Conservation (phyloP, 805 yeast genomes). For the Spathaspora sp. region DNA sequence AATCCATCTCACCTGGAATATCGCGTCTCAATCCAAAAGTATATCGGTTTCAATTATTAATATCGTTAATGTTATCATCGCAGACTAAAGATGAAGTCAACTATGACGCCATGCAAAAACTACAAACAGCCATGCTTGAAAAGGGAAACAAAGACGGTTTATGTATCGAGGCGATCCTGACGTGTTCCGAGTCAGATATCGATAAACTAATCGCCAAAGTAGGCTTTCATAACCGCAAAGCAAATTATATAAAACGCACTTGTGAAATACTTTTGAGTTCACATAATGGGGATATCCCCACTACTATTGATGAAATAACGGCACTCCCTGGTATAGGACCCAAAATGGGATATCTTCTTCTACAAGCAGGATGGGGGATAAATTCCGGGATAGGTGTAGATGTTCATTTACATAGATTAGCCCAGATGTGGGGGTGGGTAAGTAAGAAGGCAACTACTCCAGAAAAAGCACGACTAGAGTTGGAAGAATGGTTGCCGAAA, state of each 20-base stretch:
- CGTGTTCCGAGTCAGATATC: conserved; percentile 50
- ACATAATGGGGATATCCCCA: conserved; percentile 69
- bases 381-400: conserved; percentile 90
- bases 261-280: conserved; percentile 48
- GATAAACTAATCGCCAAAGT: conserved; percentile 72
- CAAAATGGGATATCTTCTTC: conserved; percentile 81
- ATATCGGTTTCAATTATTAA: conserved; percentile 67
- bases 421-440: conserved; percentile 82
- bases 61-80: conserved; percentile 82
- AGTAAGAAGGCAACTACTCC: conserved; percentile 52
- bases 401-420: conserved; percentile 80
- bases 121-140: conserved; percentile 47
- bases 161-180: conserved; percentile 50
- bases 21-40: conserved; percentile 29
- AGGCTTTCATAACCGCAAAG: conserved; percentile 83
- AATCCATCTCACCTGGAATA: conserved; percentile 35
- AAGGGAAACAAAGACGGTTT: conserved; percentile 47
- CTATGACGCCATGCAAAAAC: conserved; percentile 60
- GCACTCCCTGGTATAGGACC: conserved; percentile 92
- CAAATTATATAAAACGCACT: conserved; percentile 62
- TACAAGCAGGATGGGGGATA: conserved; percentile 80
- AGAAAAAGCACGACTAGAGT: conserved; percentile 63
- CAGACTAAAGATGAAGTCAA: conserved; percentile 92
- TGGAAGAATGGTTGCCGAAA: conserved; percentile 72
- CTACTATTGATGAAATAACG: conserved; percentile 58